Base-by-base conservation (phyloP, 106 monocot genomes). In the Iris macrosiphon region DNA sequence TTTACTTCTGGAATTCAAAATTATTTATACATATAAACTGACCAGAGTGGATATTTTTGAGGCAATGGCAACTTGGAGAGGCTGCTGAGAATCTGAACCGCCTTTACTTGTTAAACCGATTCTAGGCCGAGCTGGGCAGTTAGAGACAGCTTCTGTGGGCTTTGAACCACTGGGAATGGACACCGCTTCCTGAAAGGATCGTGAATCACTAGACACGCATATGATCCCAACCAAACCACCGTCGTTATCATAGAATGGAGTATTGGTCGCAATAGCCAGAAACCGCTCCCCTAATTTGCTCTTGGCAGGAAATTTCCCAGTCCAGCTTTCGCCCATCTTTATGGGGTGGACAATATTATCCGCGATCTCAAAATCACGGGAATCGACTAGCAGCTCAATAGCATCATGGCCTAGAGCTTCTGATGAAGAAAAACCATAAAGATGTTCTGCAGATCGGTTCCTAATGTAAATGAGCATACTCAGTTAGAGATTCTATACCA, bases 1-100 rank as follows among this genome's bases (percentile, higher is more conserved):
- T n/a, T n/a, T n/a, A n/a, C n/a, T n/a, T n/a, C n/a, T n/a, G n/a
- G n/a, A n/a, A 35, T 35, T 10, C 4, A 35, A 35, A 4, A 35
- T 35, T 10, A 35, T n/a, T 41, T 16, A 20, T 15, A 14, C 22
- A 42, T 10, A 41, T 30, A 2, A 24, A 65, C 76, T 79, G 61
- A 93, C 92, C 87, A 93, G 56, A 75, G 76, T 83, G 62, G 82
- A 72, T 59, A 93, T 66, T 68, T 82, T 92, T 45, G 85, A 82
- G n/a, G 90, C 75, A 66, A 90, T 71, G 52, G 68, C 75, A 77
- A 35, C 71, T 55, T 84, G 84, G 56, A 84, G 45, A 57, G 78
- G 78, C 40, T 67, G 81, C 47, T 78, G 81, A 62, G 65, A 52
- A 42, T 82, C 85, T 55, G 63, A 49, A 50, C 55, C 54, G 37